These are phyloP conservation scores for Ceratocystis albifundus DNA, from an alignment of 2,329 filamentous ascomycete species.

Conservation along the genomic window DNA sequence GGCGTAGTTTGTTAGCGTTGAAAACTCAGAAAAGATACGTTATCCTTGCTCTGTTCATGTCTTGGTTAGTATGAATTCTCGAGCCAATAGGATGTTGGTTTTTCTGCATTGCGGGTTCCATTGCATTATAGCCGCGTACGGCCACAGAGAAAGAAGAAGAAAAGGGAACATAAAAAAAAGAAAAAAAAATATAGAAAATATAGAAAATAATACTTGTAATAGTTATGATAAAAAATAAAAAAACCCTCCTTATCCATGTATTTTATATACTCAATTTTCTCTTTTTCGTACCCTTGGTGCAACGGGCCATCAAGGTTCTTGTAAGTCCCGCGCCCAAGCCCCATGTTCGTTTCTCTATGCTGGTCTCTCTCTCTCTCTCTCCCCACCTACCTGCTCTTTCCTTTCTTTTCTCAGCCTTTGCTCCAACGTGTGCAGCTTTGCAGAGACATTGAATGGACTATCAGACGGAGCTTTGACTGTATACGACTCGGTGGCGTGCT, in stretches of 20 bases:
- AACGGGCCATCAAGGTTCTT: constrained; percentile 22
- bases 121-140: neutral
- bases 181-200: neutral
- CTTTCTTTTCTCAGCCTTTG: constrained; percentile 5
- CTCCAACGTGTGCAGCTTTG: neutral
- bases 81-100: neutral
- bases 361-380: constrained; percentile 2
- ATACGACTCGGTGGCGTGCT: neutral
- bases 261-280: neutral
- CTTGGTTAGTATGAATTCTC: neutral
- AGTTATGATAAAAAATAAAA: too few species aligned
- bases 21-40: neutral
- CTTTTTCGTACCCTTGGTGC: neutral
- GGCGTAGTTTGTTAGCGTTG: neutral
- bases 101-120: neutral
- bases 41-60: neutral
- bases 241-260: too few species aligned
- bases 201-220: too few species aligned
- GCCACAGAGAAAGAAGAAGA: neutral
- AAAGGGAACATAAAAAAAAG: too few species aligned
- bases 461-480: neutral
- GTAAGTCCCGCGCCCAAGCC: neutral
- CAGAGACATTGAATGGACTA: neutral
- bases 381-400: neutral
- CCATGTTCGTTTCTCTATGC: constrained; percentile 3